Evolutionary conservation across 2,329 filamentous ascomycete species (phyloP).

Genomic region (Niveomyces coronatus): DNA sequence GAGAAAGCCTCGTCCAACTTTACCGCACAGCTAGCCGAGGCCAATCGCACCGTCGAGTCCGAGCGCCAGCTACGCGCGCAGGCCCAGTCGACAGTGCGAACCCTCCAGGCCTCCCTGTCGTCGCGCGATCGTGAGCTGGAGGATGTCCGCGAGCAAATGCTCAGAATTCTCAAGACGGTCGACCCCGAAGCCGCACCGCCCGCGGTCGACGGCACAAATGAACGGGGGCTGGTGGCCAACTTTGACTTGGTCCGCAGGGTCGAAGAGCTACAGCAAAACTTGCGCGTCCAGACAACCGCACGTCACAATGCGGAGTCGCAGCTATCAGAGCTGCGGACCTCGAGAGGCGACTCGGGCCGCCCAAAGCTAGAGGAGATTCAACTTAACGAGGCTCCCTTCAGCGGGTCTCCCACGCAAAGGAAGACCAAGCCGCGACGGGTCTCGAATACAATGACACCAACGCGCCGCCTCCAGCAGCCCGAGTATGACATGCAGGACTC

Average conservation of each 20-base stretch:
- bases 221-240: constrained; percentile 59
- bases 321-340: constrained; percentile 63
- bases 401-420: constrained; percentile 64
- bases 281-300: constrained; percentile 73
- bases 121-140: constrained; percentile 70
- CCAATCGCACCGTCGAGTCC: constrained; percentile 80
- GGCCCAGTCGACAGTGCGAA: constrained; percentile 74
- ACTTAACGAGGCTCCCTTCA: constrained; percentile 65
- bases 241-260: constrained; percentile 82
- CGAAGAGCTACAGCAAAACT: constrained; percentile 77
- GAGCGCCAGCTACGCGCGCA: constrained; percentile 78
- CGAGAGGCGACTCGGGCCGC: constrained; percentile 62
- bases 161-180: constrained; percentile 76
- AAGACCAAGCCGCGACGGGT: constrained; percentile 47
- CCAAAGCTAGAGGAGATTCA: constrained; percentile 81
- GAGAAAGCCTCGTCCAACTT: constrained; percentile 78
- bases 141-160: constrained; percentile 69
- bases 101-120: constrained; percentile 70
- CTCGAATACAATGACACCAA: constrained; percentile 70
- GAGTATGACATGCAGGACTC: constrained; percentile 60
- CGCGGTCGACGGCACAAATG: constrained; percentile 47
- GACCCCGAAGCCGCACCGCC: constrained; percentile 63
- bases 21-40: constrained; percentile 76
- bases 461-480: constrained; percentile 48
- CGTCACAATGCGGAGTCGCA: constrained; percentile 76